phyloP scores from a whole-genome alignment of 306 rosid genomes.

The Cicer chorassanicum region DNA sequence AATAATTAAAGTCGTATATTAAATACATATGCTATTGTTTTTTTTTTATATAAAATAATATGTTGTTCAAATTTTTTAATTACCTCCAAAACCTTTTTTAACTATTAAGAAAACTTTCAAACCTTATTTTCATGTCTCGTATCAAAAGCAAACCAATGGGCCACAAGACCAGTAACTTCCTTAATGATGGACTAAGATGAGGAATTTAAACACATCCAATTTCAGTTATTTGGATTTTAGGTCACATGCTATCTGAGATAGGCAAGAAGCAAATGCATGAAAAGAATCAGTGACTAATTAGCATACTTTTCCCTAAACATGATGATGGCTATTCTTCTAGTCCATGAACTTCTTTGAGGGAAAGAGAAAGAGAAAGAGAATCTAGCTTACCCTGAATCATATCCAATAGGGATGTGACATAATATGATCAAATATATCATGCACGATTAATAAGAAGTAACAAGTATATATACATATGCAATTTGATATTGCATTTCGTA shows the following conservation, averaged over 20 bases:
- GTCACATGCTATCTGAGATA: slow-evolving; percentile 34
- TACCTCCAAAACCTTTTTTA: too few relatives aligned
- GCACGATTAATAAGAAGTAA: slow-evolving; percentile 9
- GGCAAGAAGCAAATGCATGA: slow-evolving; percentile 41
- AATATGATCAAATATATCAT: slow-evolving; percentile 35
- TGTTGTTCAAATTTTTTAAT: too few relatives aligned
- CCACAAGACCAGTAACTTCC: slow-evolving; percentile 28
- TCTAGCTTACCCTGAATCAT: slow-evolving; percentile 29
- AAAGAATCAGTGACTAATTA: slow-evolving; percentile 1
- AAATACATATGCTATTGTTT: too few relatives aligned
- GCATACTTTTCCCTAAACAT: slow-evolving; percentile 41
- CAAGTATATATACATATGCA: not conserved
- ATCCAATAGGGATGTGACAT: slow-evolving; percentile 40
- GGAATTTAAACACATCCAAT: slow-evolving; percentile 26
- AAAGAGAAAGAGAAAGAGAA: slow-evolving; percentile 37
- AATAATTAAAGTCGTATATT: too few relatives aligned
- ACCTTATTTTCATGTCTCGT: too few relatives aligned
- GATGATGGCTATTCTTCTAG: slow-evolving; percentile 31
- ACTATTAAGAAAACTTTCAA: too few relatives aligned
- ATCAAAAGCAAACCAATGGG: not conserved
- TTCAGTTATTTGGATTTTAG: slow-evolving; percentile 35
- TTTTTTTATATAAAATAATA: too few relatives aligned
- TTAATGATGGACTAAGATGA: slow-evolving; percentile 24
- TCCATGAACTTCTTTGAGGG: slow-evolving; percentile 24
- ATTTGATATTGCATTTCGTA: slow-evolving; percentile 25